Percentiles rank a stretch among this genome's conserved stretches.
Evolutionary conservation across 768 basidiomycete genomes (phyloP).

Genomic region (Cubamyces lactineus): DNA sequence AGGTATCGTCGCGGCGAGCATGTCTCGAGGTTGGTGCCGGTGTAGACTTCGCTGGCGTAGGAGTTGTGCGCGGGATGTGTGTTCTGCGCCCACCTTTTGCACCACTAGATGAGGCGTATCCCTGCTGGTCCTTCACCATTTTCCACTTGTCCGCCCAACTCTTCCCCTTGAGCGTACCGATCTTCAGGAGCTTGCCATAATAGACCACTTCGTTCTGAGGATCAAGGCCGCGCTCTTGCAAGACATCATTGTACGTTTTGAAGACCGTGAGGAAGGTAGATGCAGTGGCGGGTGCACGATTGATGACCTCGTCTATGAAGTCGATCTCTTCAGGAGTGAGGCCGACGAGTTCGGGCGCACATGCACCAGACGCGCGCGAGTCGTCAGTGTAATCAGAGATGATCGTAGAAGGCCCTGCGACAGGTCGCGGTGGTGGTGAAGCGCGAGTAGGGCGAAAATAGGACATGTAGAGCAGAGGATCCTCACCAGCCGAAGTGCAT

Average conservation of each 20-base stretch:
- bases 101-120: slow-evolving; percentile 35
- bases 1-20: slow-evolving; percentile 38
- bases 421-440: slow-evolving; percentile 36
- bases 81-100: slow-evolving; percentile 20
- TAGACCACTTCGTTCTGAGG: slow-evolving; percentile 76
- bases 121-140: slow-evolving; percentile 61
- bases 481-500: slow-evolving; percentile 7
- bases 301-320: slow-evolving; percentile 75
- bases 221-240: slow-evolving; percentile 76
- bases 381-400: slow-evolving; percentile 22
- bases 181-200: slow-evolving; percentile 81
- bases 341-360: slow-evolving; percentile 37
- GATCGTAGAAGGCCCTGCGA: slow-evolving; percentile 11
- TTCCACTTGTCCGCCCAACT: slow-evolving; percentile 87
- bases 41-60: slow-evolving; percentile 28
- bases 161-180: slow-evolving; percentile 78
- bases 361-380: slow-evolving; percentile 30
- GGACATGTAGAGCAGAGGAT: slow-evolving; percentile 31
- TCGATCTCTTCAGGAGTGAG: slow-evolving; percentile 55
- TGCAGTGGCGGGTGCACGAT: slow-evolving; percentile 64
- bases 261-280: slow-evolving; percentile 82
- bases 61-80: slow-evolving; percentile 23
- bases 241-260: slow-evolving; percentile 82
- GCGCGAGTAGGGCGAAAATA: slow-evolving; percentile 39
- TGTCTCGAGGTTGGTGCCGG: slow-evolving; percentile 16